These are phyloP conservation scores for Microdochium trichocladiopsis DNA, from an alignment of 2,329 filamentous ascomycete genomes.

Conservation along the genomic window DNA sequence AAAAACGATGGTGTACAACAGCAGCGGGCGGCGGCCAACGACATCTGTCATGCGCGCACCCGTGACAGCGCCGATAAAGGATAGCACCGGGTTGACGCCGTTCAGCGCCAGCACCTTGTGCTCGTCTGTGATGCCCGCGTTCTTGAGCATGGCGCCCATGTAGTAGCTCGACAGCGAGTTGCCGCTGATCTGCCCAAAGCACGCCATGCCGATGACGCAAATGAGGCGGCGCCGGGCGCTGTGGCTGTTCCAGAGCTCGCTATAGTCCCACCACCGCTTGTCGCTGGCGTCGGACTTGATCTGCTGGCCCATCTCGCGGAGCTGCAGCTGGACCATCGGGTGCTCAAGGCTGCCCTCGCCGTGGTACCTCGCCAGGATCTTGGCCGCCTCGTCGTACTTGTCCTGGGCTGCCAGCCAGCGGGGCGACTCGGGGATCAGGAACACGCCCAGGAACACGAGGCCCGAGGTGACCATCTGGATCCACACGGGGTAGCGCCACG, in stretches of 20 bases:
- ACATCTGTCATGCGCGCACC: conserved; percentile 50
- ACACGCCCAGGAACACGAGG: conserved; percentile 33
- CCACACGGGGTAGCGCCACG: conserved; percentile 44
- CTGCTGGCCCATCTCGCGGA: conserved; percentile 39
- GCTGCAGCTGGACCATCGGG: conserved; percentile 43
- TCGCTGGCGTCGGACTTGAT: conserved; percentile 42
- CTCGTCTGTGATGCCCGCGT: conserved; percentile 42
- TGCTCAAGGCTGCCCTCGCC: conserved; percentile 42
- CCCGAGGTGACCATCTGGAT: conserved; percentile 43
- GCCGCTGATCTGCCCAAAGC: conserved; percentile 46
- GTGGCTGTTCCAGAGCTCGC: conserved; percentile 41
- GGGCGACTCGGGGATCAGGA: conserved; percentile 39
- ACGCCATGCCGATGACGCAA: conserved; percentile 41
- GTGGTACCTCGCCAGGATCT: conserved; percentile 40
- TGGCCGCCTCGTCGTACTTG: conserved; percentile 28
- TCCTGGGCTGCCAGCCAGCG: conserved; percentile 37
- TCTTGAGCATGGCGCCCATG: conserved; percentile 42
- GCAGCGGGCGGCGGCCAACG: conserved; percentile 48
- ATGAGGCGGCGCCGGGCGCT: conserved; percentile 40
- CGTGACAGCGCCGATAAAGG: conserved; percentile 39
- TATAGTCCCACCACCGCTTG: conserved; percentile 50
- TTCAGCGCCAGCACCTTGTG: conserved; percentile 42
- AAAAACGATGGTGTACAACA: conserved; percentile 38
- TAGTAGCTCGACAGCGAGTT: conserved; percentile 46
- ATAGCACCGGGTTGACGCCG: conserved; percentile 45